Evolutionary conservation across 805 yeast species (phyloP), one percentile per base, ranked within the genome.

Genomic region (Zygoascus flipseniorum): DNA sequence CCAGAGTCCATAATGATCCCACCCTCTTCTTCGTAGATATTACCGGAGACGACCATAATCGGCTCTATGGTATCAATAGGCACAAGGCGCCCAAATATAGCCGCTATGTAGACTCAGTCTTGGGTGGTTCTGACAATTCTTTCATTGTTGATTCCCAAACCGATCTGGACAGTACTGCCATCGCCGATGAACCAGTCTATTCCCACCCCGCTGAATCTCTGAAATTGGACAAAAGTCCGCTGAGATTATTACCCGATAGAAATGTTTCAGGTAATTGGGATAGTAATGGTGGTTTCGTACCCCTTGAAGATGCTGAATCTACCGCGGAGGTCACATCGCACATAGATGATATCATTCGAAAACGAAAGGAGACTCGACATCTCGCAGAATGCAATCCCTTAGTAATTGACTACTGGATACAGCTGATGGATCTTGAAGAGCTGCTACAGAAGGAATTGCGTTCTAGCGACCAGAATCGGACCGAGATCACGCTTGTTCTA

Each of bases 21-120:
- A 16, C 13, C 5, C 31, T 48, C 16, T 48, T 9, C 20, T 6
- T 19, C 2, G 16, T 42, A 11, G 57, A 54, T 37, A 43, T 19
- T 8, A 31, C 14, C 3, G 57, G 57, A 26, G 55, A 54, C 32
- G 20, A 13, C 10, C 18, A 53, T 2, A 54, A 51, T 31, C 18
- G 31, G 31, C 14, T 43, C 13, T 54, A 46, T 41, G 52, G 51
- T 10, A 51, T 54, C 6, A 35, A 54, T 39, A 8, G 45, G 20
- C 46, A 31, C 19, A 26, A 46, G 11, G 35, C 52, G 4, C 57
- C 57, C 11, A n/a, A 16, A 16, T 54, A 54, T 41, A 2, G 44
- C 11, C 43, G 57, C 8, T 54, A 19, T 11, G 43, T 55, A 2
- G 4, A 4, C 8, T 18, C 42, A 5, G 55, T 54, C 2, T 10